Conservation (phyloP, 257 asterid species). For the Avicennia marina region DNA sequence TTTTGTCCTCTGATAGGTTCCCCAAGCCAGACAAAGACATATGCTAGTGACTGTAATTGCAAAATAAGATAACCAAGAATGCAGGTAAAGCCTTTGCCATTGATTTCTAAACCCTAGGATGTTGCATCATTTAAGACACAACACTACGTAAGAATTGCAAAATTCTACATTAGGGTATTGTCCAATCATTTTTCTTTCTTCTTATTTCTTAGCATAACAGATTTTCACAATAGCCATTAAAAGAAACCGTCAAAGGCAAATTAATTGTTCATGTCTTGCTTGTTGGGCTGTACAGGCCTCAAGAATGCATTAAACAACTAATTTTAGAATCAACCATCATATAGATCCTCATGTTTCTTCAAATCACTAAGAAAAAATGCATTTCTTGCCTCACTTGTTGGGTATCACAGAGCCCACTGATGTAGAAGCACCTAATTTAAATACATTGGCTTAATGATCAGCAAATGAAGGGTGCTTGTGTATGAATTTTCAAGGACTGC, state of each 20-base stretch:
- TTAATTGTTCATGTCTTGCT: background rate
- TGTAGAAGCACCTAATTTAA: too few species aligned
- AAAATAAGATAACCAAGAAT: too few species aligned
- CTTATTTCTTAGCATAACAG: background rate
- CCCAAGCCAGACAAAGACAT: conserved; percentile 9
- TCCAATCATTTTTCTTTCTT: background rate
- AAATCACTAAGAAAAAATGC: background rate
- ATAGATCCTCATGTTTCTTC: background rate
- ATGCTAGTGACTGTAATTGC: conserved; percentile 4
- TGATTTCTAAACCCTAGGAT: background rate
- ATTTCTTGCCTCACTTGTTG: background rate
- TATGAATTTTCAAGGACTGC: too few species aligned
- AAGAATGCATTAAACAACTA: too few species aligned
- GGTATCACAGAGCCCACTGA: too few species aligned
- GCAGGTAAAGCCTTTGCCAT: conserved; percentile 6
- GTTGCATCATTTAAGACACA: too few species aligned
- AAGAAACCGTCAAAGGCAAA: background rate
- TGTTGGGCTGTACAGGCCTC: background rate
- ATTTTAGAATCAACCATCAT: too few species aligned
- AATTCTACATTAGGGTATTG: background rate
- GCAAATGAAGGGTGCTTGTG: too few species aligned
- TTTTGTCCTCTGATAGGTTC: conserved; percentile 6
- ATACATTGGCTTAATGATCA: too few species aligned
- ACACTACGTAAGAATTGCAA: background rate
- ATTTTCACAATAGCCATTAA: background rate